Evolutionary conservation across 106 monocot species (phyloP), one percentile per base, ranked within the genome.

Genomic region (Allium cepa): DNA sequence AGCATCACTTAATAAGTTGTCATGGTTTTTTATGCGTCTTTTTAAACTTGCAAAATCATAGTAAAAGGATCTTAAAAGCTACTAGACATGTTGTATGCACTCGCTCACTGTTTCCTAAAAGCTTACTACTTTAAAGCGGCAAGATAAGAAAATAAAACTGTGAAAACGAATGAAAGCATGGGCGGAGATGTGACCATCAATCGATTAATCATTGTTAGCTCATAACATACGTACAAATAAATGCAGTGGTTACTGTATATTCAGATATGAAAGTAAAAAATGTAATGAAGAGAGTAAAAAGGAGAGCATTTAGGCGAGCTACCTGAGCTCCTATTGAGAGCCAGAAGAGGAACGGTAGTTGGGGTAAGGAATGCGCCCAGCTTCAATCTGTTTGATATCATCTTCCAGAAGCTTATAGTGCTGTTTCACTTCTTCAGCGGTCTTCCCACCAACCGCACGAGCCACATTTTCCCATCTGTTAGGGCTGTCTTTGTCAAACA

Each of bases 381-480:
- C 68, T 67, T 81, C 81, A 48, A 81, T 81, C 15, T 60, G 48
- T 46, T 18, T 28, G 48, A 81, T 46, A 12, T 81, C 81, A 27
- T 72, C 76, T 8, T 73, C 68, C 17, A 81, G 81, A 13, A 56
- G 27, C 4, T 81, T 73, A 57, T 73, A 81, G 69, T 81, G 81
- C 13, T 60, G 57, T 67, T 73, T 77, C 69, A 81, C 77, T 50
- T 81, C 81, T 28, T 76, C 81, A 0, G 51, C 69, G 2, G 81
- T 57, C 72, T 81, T 81, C 16, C 77, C 72, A 4, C 73, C 73
- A 8, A 81, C 72, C 7, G 57, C 62, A 17, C 69, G 61, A 7
- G 79, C 73, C 57, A 79, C 74, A 58, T 79, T 79, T 53, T 74
- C 68, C 79, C 79, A 79, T 26, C 79, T 73, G 22, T 74, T 73